Evolutionary conservation across 2,329 filamentous ascomycete species (phyloP).

Genomic region (Hymenoscyphus infarciens): DNA sequence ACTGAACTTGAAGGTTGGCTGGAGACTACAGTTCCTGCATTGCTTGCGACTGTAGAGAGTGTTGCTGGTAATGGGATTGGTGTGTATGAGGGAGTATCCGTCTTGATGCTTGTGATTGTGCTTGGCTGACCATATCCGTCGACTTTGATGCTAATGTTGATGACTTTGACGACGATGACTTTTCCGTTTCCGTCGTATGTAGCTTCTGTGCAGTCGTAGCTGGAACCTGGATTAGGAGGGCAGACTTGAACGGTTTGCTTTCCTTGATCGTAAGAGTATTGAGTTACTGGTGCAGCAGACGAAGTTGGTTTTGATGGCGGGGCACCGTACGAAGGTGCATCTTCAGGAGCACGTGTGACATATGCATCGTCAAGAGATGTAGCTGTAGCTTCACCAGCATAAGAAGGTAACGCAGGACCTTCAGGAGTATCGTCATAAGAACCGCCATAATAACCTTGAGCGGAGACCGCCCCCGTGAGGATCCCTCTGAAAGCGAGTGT

Average conservation of each 20-base stretch:
- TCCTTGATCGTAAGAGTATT: slow-evolving; percentile 3
- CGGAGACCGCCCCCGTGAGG: neutral
- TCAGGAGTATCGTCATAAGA: neutral
- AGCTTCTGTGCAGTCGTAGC: slow-evolving; percentile 4
- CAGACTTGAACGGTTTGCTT: slow-evolving; percentile 4
- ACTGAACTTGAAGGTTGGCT: no score
- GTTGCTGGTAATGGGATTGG: neutral
- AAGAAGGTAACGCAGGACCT: neutral
- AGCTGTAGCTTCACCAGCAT: neutral
- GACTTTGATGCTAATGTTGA: neutral
- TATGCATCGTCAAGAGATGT: slow-evolving; percentile 3
- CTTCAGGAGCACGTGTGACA: neutral
- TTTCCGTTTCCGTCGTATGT: slow-evolving; percentile 1
- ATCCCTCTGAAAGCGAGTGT: neutral
- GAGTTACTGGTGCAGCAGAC: neutral
- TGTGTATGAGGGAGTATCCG: neutral
- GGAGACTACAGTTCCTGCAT: no score
- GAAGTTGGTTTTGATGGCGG: neutral
- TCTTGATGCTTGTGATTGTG: neutral
- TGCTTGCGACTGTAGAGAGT: neutral
- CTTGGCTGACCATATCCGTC: neutral
- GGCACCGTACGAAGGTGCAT: neutral
- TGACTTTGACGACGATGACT: neutral
- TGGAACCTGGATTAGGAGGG: neutral
- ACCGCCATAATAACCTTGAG: slow-evolving; percentile 1